Conservation (phyloP, 768 basidiomycete species). For the Psilocybe subaeruginosa region DNA sequence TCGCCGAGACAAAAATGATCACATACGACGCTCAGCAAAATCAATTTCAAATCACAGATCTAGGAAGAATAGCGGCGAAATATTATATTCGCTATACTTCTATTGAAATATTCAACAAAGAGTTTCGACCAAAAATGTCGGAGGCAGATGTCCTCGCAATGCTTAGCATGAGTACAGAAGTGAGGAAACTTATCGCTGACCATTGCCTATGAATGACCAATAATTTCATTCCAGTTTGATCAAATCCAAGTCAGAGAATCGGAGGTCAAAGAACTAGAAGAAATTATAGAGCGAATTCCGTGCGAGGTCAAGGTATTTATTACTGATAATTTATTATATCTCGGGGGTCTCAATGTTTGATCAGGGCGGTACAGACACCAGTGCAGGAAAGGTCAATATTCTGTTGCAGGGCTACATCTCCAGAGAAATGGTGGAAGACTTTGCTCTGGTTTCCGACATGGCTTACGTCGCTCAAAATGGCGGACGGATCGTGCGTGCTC, state of each 20-base stretch:
- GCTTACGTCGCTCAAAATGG: slow-evolving; percentile 95
- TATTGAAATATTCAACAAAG: slow-evolving; percentile 83
- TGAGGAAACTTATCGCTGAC: slow-evolving; percentile 27
- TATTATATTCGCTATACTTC: slow-evolving; percentile 91
- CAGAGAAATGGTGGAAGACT: slow-evolving; percentile 81
- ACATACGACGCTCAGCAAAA: slow-evolving; percentile 62
- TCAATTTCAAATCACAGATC: slow-evolving; percentile 76
- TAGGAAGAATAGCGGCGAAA: slow-evolving; percentile 95
- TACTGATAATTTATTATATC: not conserved
- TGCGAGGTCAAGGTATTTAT: slow-evolving; percentile 76
- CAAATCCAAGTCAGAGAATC: slow-evolving; percentile 94
- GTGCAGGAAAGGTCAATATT: slow-evolving; percentile 90
- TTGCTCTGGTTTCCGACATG: slow-evolving; percentile 93
- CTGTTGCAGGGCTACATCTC: slow-evolving; percentile 92
- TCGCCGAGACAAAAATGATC: slow-evolving; percentile 82
- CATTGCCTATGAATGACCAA: not conserved
- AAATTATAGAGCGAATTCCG: slow-evolving; percentile 67
- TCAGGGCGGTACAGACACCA: slow-evolving; percentile 59
- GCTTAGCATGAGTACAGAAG: slow-evolving; percentile 92
- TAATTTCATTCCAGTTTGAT: slow-evolving; percentile 64
- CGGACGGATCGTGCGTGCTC: slow-evolving; percentile 90
- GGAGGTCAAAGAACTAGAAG: slow-evolving; percentile 82
- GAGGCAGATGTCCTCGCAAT: slow-evolving; percentile 91
- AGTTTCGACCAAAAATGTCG: slow-evolving; percentile 81
- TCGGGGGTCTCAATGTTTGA: not conserved